phyloP scores from a whole-genome alignment of 495 filamentous ascomycete genomes.

The Lasiosphaeris hirsuta region DNA sequence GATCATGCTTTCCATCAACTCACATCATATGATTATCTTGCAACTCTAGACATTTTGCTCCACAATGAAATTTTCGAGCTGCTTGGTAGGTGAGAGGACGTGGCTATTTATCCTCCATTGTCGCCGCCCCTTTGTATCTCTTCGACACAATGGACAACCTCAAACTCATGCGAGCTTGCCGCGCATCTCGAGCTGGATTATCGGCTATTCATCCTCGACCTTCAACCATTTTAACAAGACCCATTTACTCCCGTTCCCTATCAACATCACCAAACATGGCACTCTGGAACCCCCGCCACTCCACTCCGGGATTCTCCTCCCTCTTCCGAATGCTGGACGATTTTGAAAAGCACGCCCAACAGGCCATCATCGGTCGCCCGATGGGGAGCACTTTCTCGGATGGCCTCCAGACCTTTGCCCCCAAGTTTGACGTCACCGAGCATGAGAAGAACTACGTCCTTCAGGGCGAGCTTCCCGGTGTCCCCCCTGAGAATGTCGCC shows the following conservation, averaged over 20 bases:
- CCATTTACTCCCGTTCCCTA: background rate
- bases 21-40: too few species aligned
- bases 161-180: too few species aligned
- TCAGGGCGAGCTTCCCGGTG: slow-evolving; percentile 84
- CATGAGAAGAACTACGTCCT: slow-evolving; percentile 65
- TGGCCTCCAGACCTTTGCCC: slow-evolving; percentile 13
- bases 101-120: too few species aligned
- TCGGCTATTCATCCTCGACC: too few species aligned
- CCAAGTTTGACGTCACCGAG: slow-evolving; percentile 78
- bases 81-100: too few species aligned
- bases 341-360: slow-evolving; percentile 56
- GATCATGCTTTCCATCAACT: too few species aligned
- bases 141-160: too few species aligned
- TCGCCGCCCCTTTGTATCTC: too few species aligned
- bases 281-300: slow-evolving; percentile 23
- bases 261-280: slow-evolving; percentile 21
- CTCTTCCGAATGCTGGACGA: slow-evolving; percentile 79
- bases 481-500: slow-evolving; percentile 71
- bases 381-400: slow-evolving; percentile 17
- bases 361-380: slow-evolving; percentile 22
- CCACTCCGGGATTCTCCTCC: slow-evolving; percentile 53
- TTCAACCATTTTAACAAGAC: too few species aligned
- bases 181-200: too few species aligned
- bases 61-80: too few species aligned
- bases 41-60: too few species aligned